Percentiles rank a stretch among this genome's conserved stretches.
phyloP scores from a whole-genome alignment of 345 rosid genomes.

The Moricandia moricandioides region DNA sequence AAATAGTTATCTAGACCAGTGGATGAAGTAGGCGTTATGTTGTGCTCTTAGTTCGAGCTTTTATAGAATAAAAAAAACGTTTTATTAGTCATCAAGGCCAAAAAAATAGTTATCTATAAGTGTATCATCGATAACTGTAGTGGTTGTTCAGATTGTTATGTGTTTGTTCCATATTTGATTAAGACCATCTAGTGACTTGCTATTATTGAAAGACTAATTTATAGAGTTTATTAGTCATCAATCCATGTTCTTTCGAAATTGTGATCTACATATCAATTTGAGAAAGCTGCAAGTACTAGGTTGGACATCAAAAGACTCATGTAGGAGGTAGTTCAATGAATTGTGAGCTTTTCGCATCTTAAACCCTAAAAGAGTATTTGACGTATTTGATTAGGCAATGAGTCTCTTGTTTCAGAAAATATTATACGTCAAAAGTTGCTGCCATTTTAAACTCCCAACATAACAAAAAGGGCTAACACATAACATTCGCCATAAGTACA shows the following conservation, averaged over 20 bases:
- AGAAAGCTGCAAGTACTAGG: not conserved
- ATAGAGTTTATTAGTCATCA: not conserved
- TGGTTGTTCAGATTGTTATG: not conserved
- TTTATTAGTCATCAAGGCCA: too few species aligned
- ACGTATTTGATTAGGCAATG: slow-evolving; percentile 3
- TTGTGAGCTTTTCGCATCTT: not conserved
- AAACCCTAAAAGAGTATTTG: not conserved
- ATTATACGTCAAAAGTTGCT: slow-evolving; percentile 6
- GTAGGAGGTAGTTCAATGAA: not conserved
- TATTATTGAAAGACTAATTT: not conserved
- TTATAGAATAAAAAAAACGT: too few species aligned
- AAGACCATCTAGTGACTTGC: not conserved
- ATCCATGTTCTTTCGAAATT: not conserved
- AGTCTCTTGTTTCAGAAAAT: not conserved
- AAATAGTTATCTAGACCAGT: too few species aligned
- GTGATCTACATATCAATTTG: not conserved
- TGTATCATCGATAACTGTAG: not conserved
- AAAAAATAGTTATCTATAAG: not conserved
- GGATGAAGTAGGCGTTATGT: too few species aligned
- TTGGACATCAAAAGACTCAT: not conserved
- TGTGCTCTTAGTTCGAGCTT: too few species aligned
- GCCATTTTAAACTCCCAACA: not conserved
- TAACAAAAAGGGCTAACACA: not conserved
- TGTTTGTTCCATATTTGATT: not conserved
- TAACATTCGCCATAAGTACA: slow-evolving; percentile 3